Evolutionary conservation across 805 yeast genomes (phyloP).

Genomic region (Blastobotrys terrestris): DNA sequence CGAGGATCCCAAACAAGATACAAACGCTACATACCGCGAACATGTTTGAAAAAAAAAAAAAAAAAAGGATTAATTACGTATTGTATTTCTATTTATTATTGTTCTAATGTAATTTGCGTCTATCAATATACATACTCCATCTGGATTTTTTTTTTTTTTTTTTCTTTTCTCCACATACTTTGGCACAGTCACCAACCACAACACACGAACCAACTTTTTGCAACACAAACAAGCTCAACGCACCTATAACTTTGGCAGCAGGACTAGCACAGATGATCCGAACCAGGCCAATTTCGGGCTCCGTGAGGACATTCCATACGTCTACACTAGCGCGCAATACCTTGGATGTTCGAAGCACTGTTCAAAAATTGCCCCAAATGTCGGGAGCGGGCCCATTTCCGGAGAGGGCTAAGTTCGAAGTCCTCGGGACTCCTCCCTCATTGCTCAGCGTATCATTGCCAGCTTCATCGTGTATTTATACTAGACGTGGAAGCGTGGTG

Average conservation of each 20-base stretch:
- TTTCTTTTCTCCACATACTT: no score
- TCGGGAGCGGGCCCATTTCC: conserved; percentile 40
- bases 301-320: background rate
- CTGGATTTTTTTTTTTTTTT: no score
- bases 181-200: background rate
- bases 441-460: conserved; percentile 40
- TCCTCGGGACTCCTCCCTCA: conserved; percentile 38
- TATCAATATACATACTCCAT: no score
- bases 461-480: conserved; percentile 35
- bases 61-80: no score
- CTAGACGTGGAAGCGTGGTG: conserved; percentile 38
- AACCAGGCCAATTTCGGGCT: background rate
- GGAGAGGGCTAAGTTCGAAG: conserved; percentile 35
- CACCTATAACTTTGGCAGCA: background rate
- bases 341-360: background rate
- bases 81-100: background rate
- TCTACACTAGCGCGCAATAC: background rate
- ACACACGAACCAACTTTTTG: background rate
- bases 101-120: no score
- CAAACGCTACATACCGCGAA: background rate
- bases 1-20: background rate
- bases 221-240: background rate
- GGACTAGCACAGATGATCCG: background rate
- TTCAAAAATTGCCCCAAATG: conserved; percentile 23
- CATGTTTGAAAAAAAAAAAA: no score